Base-by-base conservation (phyloP, 2,329 filamentous ascomycete species). In the Sclerotinia spermophila region DNA sequence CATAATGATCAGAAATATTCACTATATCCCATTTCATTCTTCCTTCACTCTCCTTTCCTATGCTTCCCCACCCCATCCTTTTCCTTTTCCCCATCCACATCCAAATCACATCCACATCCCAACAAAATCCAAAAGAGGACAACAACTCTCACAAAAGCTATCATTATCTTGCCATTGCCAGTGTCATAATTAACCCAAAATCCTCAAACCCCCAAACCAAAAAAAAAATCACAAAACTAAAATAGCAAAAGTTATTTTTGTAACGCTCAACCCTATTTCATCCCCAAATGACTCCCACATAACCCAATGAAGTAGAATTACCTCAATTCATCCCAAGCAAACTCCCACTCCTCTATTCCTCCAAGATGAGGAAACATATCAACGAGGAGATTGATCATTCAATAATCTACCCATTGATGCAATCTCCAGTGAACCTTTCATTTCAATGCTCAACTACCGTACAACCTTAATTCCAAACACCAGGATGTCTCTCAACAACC, bases 81-180 rank as follows among this genome's bases (percentile, higher is more conserved):
- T 0, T 45, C 15, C 19, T 3, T 21, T 15, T 45, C 11, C 56
- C n/a, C 24, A 27, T 27, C 27, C 44, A 35, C 30, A 44, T 33
- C 11, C 38, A 62, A 10, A 19, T n/a, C 53, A 24, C 33, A 38
- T 33, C 27, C n/a, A 61, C 19, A 19, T 10, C 11, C n/a, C 30
- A 64, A 48, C 42, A 48, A 64, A 64, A 48, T 48, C 60, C 38
- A 60, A 19, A 42, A 60, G 38, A 60, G n/a, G n/a, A 30, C 30
- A n/a, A 60, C 30, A 60, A 42, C 38, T 60, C 40, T 27, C 40
- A 42, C 35, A 21, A 60, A 42, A 60, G 58, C n/a, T 33, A 64
- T 64, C 60, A 48, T 64, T 48, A 48, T 48, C 30, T 64, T 51
- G 45, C 45, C 45, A 51, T 51, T 51, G 45, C 45, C 24, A 51